phyloP scores from a whole-genome alignment of 495 filamentous ascomycete species.

The Penicillium goetzii region DNA sequence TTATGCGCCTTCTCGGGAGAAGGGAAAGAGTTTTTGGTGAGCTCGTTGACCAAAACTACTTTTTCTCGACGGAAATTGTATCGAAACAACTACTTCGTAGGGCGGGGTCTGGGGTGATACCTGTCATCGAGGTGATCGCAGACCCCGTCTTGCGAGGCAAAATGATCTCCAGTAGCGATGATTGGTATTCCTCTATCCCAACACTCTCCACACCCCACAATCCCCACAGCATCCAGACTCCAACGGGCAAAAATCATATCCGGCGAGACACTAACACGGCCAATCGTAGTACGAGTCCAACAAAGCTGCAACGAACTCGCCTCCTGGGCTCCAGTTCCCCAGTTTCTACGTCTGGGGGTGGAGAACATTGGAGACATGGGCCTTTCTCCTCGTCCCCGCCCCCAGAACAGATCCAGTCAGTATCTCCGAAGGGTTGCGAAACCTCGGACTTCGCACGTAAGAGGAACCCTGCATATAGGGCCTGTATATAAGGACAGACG shows the following conservation, averaged over 20 bases:
- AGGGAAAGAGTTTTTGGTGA: not conserved
- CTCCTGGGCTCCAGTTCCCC: not conserved
- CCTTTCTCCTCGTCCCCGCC: conserved; percentile 5
- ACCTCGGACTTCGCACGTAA: not conserved
- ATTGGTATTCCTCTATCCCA: not conserved
- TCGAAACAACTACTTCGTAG: not conserved
- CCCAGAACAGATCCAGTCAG: conserved; percentile 8
- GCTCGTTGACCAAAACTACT: not conserved
- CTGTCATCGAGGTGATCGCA: not conserved
- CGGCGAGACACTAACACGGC: not conserved
- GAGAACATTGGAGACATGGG: not conserved
- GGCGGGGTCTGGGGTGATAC: conserved; percentile 5
- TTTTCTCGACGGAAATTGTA: not conserved
- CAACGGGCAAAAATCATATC: conserved; percentile 5
- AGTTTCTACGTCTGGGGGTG: conserved; percentile 9
- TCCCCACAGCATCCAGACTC: conserved; percentile 17
- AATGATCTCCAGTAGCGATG: not conserved
- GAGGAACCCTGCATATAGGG: not conserved
- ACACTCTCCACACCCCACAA: conserved; percentile 10
- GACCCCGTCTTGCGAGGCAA: not conserved
- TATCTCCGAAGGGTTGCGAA: not conserved
- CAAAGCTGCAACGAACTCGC: not conserved
- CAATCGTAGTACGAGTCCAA: not conserved
- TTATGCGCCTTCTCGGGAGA: conserved; percentile 8
- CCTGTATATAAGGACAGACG: not conserved